Evolutionary conservation across 108 stramenopile species (phyloP), one percentile per base, ranked within the genome.

Genomic region (Pseudonitzschia pungens): DNA sequence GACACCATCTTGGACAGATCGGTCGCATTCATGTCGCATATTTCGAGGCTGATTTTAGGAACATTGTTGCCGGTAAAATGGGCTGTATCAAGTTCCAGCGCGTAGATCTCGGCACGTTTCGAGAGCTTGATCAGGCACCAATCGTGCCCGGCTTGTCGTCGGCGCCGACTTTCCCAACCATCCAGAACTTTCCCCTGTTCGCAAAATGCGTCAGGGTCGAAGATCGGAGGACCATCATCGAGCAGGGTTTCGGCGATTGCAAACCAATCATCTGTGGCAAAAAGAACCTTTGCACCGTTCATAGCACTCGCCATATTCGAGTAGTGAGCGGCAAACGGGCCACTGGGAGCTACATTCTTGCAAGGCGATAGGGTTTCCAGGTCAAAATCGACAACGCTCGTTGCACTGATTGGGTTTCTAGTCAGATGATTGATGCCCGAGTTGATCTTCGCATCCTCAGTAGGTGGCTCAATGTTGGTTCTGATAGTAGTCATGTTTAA

Each of bases 261-360:
- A 78, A 97, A 97, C 94, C 94, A 97, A 64, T 97, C 97, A 76
- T 95, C 93, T 11, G 91, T 93, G 0, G 95, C 95, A 69, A 96
- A 96, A 20, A 93, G 65, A 40, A 92, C 71, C 40, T 65, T 65
- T 14, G 84, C 77, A 32, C 80, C 77, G 21, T 50, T 42, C 6
- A 22, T 22, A 12, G 73, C 65, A 29, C 59, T 65, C 54, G 60
- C 65, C 6, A 81, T 27, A 43, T 80, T 80, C 24, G 14, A 28
- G 52, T 33, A 58, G 22, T 1, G 56, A 0, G 31, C 57, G 7
- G 51, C 57, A 40, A 75, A 75, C 21, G 21, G 24, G 57, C 29
- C 27, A 9, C 24, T 8, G 57, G 15, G 16, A 26, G 50, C 50
- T 16, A 51, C n/a, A 51, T 51, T 51, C 9, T 51, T 51, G 50